Percentiles rank a stretch among this genome's conserved stretches.
These are phyloP conservation scores for Venturia oleaginea DNA, from an alignment of 2,329 filamentous ascomycete genomes.

Conservation along the genomic window DNA sequence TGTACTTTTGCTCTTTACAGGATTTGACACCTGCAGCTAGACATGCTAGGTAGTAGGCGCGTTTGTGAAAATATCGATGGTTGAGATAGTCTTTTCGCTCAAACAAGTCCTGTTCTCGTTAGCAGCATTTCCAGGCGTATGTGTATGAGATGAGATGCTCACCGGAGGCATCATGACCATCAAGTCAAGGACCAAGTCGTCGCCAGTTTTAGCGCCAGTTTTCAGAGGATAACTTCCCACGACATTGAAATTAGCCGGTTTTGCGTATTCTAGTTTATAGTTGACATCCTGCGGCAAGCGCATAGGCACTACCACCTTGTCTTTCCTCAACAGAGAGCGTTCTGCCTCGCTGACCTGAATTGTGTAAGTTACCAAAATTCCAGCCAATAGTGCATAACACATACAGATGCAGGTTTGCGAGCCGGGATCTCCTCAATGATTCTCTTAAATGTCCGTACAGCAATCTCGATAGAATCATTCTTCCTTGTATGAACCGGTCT, in stretches of 20 bases:
- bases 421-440: constrained; percentile 16
- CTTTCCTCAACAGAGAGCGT: constrained; percentile 55
- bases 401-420: constrained; percentile 12
- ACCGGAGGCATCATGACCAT: constrained; percentile 70
- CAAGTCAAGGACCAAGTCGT: constrained; percentile 61
- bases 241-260: constrained; percentile 72
- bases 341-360: constrained; percentile 59
- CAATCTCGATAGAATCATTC: constrained; percentile 32
- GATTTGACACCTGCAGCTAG: constrained; percentile 62
- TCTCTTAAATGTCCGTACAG: constrained; percentile 13
- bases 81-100: constrained; percentile 94
- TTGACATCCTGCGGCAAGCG: constrained; percentile 64
- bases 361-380: constrained; percentile 3
- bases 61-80: constrained; percentile 88
- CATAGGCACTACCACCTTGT: constrained; percentile 69
- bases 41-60: constrained; percentile 83
- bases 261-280: constrained; percentile 72
- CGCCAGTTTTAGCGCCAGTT: constrained; percentile 59
- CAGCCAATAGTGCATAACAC: background rate
- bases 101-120: constrained; percentile 48
- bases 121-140: constrained; percentile 1
- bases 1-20: constrained; percentile 44
- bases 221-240: constrained; percentile 78
- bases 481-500: constrained; percentile 50
- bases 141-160: constrained; percentile 13